These are phyloP conservation scores for Populus simonii DNA, from an alignment of 345 rosid species.

Conservation along the genomic window DNA sequence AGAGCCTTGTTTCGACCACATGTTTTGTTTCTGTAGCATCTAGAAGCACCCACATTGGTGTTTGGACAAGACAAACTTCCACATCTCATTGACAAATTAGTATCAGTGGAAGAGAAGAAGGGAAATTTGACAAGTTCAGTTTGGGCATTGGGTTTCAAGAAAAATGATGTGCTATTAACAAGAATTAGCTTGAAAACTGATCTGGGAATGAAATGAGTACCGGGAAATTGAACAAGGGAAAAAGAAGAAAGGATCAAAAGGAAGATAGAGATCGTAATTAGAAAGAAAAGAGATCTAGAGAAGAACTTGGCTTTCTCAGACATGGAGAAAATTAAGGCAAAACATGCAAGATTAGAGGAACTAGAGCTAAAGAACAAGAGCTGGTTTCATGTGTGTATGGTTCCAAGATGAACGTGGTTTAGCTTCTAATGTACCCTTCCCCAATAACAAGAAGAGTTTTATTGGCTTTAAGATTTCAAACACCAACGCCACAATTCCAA, in stretches of 20 bases:
- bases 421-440: too few relatives aligned
- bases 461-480: too few relatives aligned
- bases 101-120: slow-evolving; percentile 25
- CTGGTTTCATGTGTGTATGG: neutral
- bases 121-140: slow-evolving; percentile 33
- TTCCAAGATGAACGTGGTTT: too few relatives aligned
- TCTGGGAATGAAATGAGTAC: slow-evolving; percentile 45
- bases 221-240: slow-evolving; percentile 57
- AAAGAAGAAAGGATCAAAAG: slow-evolving; percentile 43
- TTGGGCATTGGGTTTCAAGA: slow-evolving; percentile 31
- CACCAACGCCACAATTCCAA: too few relatives aligned
- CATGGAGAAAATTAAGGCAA: slow-evolving; percentile 24
- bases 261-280: slow-evolving; percentile 23
- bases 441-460: too few relatives aligned
- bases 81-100: slow-evolving; percentile 17
- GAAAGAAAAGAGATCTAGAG: slow-evolving; percentile 48
- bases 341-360: neutral
- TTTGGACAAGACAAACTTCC: slow-evolving; percentile 15
- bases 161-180: slow-evolving; percentile 46
- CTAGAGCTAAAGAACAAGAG: neutral
- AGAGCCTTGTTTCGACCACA: slow-evolving; percentile 31
- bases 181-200: slow-evolving; percentile 60
- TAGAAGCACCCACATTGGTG: slow-evolving; percentile 7
- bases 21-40: slow-evolving; percentile 14
- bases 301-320: slow-evolving; percentile 28